Percentiles rank a stretch among this genome's conserved stretches.
phyloP scores from a whole-genome alignment of 495 filamentous ascomycete genomes.

The Tuber umbilicatum region DNA sequence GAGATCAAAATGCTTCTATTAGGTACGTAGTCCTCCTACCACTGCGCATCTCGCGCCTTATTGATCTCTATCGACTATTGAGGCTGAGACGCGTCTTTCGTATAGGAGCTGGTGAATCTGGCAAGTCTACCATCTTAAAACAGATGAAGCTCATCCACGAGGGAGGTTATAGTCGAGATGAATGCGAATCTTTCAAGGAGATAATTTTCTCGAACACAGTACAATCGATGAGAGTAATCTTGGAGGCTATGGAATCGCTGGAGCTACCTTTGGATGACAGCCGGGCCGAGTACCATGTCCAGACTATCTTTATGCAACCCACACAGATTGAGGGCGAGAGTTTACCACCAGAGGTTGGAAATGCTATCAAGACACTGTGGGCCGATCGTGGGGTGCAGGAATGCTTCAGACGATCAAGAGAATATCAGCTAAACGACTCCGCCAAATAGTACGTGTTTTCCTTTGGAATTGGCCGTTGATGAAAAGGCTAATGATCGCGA shows the following conservation, averaged over 20 bases:
- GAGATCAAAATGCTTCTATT: constrained; percentile 99
- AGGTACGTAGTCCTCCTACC: constrained; percentile 54
- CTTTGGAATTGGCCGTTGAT: constrained; percentile 9
- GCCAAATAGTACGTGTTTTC: constrained; percentile 80
- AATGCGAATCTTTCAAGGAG: constrained; percentile 82
- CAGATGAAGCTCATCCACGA: constrained; percentile 95
- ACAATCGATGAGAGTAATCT: constrained; percentile 91
- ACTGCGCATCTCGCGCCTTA: background rate
- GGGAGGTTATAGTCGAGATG: constrained; percentile 70
- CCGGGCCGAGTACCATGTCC: constrained; percentile 84
- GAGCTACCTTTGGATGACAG: constrained; percentile 83
- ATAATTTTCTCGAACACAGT: constrained; percentile 98
- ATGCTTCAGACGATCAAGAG: constrained; percentile 87
- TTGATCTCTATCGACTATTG: constrained; percentile 8
- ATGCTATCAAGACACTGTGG: constrained; percentile 89
- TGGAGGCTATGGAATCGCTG: constrained; percentile 92
- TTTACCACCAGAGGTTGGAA: constrained; percentile 87
- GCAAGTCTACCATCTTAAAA: constrained; percentile 98
- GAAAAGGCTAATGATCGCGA: constrained; percentile 41
- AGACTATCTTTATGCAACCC: constrained; percentile 94
- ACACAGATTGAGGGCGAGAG: constrained; percentile 92
- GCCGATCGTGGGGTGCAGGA: constrained; percentile 90
- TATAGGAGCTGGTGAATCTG: constrained; percentile 95
- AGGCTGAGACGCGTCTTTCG: constrained; percentile 9
- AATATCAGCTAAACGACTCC: constrained; percentile 97